These are phyloP conservation scores for Petasospora fabianii DNA, from an alignment of 1,139 yeast species.

Conservation along the genomic window DNA sequence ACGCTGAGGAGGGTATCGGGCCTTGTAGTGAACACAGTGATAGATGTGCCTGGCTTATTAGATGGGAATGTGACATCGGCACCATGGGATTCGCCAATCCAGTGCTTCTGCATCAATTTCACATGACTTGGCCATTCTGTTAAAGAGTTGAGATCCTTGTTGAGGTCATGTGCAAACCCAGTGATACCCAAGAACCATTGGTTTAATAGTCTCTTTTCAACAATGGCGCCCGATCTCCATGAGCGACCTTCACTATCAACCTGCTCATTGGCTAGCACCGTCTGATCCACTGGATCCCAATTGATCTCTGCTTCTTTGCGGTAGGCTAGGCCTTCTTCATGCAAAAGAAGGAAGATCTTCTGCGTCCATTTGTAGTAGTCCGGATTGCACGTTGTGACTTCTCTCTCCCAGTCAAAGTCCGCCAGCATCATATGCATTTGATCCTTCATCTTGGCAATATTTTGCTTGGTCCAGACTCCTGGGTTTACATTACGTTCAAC, in stretches of 20 bases:
- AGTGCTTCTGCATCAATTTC: conserved; percentile 82
- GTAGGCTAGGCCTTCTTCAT: conserved; percentile 78
- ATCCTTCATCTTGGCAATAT: conserved; percentile 76
- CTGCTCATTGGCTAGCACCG: conserved; percentile 95
- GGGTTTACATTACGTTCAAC: conserved; percentile 81
- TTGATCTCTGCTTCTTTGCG: conserved; percentile 83
- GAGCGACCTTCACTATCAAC: conserved; percentile 87
- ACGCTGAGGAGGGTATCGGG: conserved; percentile 84
- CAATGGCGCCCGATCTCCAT: conserved; percentile 96
- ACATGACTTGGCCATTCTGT: conserved; percentile 86
- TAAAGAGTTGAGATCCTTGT: conserved; percentile 56
- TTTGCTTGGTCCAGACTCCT: conserved; percentile 72
- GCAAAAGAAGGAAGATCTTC: conserved; percentile 68
- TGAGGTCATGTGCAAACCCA: conserved; percentile 63
- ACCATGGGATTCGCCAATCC: conserved; percentile 93
- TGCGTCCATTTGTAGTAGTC: conserved; percentile 94
- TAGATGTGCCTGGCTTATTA: conserved; percentile 16
- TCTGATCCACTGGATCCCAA: conserved; percentile 96
- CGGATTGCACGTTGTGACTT: conserved; percentile 81
- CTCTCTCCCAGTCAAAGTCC: conserved; percentile 92
- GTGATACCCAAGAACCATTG: conserved; percentile 96
- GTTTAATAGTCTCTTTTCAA: conserved; percentile 71
- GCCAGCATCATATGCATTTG: conserved; percentile 79
- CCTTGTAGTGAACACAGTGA: conserved; percentile 76
- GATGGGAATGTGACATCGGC: conserved; percentile 52